phyloP scores from a whole-genome alignment of 257 asterid species.

The Jaltomata sinuosa region DNA sequence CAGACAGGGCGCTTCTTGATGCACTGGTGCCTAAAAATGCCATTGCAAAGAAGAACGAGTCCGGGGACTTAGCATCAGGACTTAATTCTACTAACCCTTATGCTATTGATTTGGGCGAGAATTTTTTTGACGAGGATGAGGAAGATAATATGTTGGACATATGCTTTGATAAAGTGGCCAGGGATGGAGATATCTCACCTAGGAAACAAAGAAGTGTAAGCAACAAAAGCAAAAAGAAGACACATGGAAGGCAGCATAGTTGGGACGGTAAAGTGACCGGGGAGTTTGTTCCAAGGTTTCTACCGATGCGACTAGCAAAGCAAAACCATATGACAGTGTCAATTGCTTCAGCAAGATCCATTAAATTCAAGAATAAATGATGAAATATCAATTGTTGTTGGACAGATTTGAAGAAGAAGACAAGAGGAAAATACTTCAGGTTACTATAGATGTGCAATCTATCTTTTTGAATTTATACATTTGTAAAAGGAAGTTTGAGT shows the following conservation, averaged over 20 bases:
- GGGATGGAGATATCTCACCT: not conserved
- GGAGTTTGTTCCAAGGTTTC: not conserved
- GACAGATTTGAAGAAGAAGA: not conserved
- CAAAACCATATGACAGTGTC: not conserved
- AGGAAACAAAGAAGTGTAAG: not conserved
- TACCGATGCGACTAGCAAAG: not conserved
- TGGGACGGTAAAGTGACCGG: not conserved
- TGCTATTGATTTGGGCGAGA: not conserved
- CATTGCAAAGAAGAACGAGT: not conserved
- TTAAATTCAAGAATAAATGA: not conserved
- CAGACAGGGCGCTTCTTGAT: too few species aligned
- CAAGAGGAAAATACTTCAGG: not conserved
- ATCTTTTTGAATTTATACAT: not conserved
- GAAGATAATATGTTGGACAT: not conserved
- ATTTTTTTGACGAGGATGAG: not conserved
- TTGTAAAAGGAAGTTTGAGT: not conserved
- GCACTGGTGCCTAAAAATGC: not conserved
- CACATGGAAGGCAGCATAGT: not conserved
- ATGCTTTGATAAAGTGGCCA: not conserved
- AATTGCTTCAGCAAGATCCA: not conserved
- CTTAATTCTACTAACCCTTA: not conserved
- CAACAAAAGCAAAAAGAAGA: not conserved
- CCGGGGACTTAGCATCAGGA: not conserved
- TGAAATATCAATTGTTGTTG: not conserved
- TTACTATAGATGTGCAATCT: not conserved